phyloP scores from a whole-genome alignment of 2,329 filamentous ascomycete genomes.

The Penicillium sp. region DNA sequence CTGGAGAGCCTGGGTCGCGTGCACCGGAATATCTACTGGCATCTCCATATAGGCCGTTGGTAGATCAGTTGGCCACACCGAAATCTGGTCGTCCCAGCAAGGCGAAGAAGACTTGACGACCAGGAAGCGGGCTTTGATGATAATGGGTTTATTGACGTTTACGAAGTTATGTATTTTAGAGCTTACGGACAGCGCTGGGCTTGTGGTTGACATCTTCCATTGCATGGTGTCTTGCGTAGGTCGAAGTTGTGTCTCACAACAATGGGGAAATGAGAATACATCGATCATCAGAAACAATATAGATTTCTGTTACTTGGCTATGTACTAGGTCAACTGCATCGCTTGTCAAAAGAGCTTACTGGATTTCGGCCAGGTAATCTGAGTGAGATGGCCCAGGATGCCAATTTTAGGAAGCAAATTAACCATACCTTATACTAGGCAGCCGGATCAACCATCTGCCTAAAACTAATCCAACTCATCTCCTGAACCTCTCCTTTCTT shows the following conservation, averaged over 20 bases:
- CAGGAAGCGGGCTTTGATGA: constrained; percentile 6
- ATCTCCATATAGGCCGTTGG: constrained; percentile 58
- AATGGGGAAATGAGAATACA: too few species aligned
- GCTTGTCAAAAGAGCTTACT: too few species aligned
- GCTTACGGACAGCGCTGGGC: background rate
- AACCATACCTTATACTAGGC: too few species aligned
- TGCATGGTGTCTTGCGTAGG: background rate
- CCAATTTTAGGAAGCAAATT: too few species aligned
- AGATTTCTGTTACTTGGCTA: too few species aligned
- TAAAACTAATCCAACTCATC: too few species aligned
- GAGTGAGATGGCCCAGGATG: too few species aligned
- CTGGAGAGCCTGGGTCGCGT: constrained; percentile 40
- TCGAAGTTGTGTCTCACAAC: background rate
- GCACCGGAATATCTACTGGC: constrained; percentile 53
- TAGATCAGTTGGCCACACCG: constrained; percentile 46
- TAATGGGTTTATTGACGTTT: constrained; percentile 13
- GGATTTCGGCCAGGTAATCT: too few species aligned
- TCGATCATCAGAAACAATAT: too few species aligned
- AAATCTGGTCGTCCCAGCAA: constrained; percentile 33
- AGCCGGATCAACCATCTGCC: too few species aligned
- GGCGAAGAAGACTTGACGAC: constrained; percentile 33
- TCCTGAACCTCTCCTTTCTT: too few species aligned
- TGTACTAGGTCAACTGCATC: too few species aligned
- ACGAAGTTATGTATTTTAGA: constrained; percentile 25
- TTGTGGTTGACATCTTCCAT: background rate